Percentiles rank a stretch among this genome's conserved stretches.
Conservation (phyloP, 176 grass and related monocot genomes). For the maize (Zea mays) region DNA sequence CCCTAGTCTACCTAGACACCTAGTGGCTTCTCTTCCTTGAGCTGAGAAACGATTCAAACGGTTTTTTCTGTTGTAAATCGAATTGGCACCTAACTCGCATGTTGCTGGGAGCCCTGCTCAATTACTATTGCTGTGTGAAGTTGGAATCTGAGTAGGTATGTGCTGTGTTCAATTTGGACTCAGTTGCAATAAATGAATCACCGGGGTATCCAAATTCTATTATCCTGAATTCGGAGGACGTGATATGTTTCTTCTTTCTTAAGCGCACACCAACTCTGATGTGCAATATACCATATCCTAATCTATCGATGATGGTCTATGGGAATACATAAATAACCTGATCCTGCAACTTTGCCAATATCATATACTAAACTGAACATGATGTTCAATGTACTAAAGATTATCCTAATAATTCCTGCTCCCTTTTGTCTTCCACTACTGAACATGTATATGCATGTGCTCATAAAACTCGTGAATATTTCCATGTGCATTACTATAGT, state of each 20-base stretch:
- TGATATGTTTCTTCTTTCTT: background rate
- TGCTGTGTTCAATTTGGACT: background rate
- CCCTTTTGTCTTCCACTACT: background rate
- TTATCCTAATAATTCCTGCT: background rate
- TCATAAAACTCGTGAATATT: background rate
- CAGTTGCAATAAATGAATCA: background rate
- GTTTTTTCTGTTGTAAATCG: background rate
- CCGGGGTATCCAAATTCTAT: background rate
- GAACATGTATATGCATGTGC: background rate
- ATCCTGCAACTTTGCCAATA: background rate
- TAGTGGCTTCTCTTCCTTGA: background rate
- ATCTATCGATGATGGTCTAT: background rate
- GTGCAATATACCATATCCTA: background rate
- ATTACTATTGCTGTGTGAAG: background rate
- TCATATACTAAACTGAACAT: background rate
- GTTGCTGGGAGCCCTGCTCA: background rate
- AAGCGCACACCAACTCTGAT: background rate
- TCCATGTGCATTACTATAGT: constrained; percentile 1
- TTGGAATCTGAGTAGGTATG: constrained; percentile 16
- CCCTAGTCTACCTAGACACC: background rate
- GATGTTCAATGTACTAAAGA: background rate
- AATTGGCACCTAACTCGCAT: background rate
- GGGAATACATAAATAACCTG: background rate
- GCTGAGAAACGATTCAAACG: background rate
- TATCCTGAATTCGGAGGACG: background rate